A percentile compares a stretch with the other conserved stretches of the same genome.
phyloP scores from a whole-genome alignment of 164 flowering plant genomes.

The Magnolia kwangsiensis region DNA sequence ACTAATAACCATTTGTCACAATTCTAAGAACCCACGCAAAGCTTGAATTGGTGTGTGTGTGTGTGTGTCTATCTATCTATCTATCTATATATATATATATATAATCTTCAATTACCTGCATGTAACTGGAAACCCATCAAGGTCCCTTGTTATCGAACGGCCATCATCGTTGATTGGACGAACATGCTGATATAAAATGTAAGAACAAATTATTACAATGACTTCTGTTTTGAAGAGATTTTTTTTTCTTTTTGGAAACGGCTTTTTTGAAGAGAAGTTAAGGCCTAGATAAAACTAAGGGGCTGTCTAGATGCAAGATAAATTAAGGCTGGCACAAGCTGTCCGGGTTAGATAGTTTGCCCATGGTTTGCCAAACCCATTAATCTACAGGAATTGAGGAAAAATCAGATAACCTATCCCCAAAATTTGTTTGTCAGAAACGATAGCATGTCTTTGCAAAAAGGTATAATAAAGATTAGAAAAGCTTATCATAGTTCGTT shows the following conservation, averaged over 20 bases:
- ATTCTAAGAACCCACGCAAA: neutral
- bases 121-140: slow-evolving; percentile 84
- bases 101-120: slow-evolving; percentile 45
- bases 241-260: neutral
- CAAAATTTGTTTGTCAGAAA: too few relatives aligned
- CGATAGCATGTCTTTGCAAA: too few relatives aligned
- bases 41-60: neutral
- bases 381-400: too few relatives aligned
- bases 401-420: too few relatives aligned
- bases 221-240: neutral
- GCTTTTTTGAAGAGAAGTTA: neutral
- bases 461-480: too few relatives aligned
- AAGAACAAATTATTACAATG: slow-evolving; percentile 1
- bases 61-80: too few relatives aligned
- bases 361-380: too few relatives aligned
- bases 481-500: neutral
- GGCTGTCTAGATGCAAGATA: neutral
- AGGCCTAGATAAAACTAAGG: neutral
- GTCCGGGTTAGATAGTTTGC: too few relatives aligned
- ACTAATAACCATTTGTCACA: neutral
- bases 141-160: slow-evolving; percentile 64
- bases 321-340: too few relatives aligned
- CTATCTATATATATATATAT: too few relatives aligned
- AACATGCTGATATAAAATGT: slow-evolving; percentile 49
- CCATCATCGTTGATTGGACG: slow-evolving; percentile 75